Conservation (phyloP, 768 basidiomycete species). For the Tricholoma saponaceum region DNA sequence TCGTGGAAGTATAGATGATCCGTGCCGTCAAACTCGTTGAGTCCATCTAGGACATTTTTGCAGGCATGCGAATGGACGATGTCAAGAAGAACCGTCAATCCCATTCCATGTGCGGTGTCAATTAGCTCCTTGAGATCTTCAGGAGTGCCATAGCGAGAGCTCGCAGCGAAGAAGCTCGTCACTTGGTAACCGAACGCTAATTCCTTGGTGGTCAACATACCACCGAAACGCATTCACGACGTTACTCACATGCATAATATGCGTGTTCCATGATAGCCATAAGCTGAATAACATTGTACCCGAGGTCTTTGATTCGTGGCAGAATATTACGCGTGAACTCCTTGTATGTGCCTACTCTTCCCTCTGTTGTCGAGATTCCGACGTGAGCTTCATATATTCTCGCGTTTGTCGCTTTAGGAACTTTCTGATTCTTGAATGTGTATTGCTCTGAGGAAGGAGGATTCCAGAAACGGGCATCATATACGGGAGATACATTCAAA, state of each 20-base stretch:
- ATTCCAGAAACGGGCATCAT: conserved; percentile 99
- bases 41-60: conserved; percentile 94
- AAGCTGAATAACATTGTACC: conserved; percentile 96
- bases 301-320: conserved; percentile 84
- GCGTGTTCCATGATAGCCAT: conserved; percentile 99
- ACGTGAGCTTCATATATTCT: conserved; percentile 98
- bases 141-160: conserved; percentile 92
- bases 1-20: conserved; percentile 98
- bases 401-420: conserved; percentile 58
- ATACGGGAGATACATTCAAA: conserved; percentile 80
- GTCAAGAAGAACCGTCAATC: conserved; percentile 90
- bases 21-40: conserved; percentile 96
- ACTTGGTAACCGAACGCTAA: conserved; percentile 97
- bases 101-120: conserved; percentile 93
- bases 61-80: conserved; percentile 98
- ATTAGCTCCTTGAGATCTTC: conserved; percentile 95
- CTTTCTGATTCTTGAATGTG: conserved; percentile 75
- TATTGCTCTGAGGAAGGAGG: conserved; percentile 72
- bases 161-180: conserved; percentile 95
- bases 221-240: conserved; percentile 1
- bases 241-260: conserved; percentile 86
- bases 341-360: conserved; percentile 89
- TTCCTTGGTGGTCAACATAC: conserved; percentile 9
- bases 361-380: conserved; percentile 89
- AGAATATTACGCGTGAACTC: conserved; percentile 87